Percentiles rank a stretch among this genome's conserved stretches.
These are phyloP conservation scores for Solanum hybrid DNA, from an alignment of 305 asterid species.

Conservation along the genomic window DNA sequence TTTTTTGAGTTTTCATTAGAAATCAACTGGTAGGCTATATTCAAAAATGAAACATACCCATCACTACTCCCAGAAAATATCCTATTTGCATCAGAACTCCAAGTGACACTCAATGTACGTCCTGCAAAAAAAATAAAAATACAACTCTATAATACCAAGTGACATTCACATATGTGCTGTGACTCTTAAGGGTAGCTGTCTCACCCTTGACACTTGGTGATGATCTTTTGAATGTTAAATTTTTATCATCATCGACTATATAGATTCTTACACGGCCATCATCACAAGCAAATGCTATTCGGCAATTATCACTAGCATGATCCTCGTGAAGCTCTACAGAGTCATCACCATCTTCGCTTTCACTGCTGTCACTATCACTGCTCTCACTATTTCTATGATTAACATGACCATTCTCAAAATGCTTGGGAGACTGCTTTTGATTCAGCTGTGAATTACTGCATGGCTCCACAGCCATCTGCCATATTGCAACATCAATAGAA, in stretches of 20 bases:
- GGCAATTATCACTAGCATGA: conserved; percentile 20
- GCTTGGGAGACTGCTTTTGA: conserved; percentile 13
- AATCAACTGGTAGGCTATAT: not conserved
- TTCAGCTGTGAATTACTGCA: conserved; percentile 13
- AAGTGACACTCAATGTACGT: conserved; percentile 64
- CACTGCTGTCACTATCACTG: conserved; percentile 39
- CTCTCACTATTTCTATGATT: conserved; percentile 24
- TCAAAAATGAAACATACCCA: conserved; percentile 44
- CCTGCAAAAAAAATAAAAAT: conserved; percentile 26
- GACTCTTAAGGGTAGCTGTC: conserved; percentile 26
- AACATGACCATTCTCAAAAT: conserved; percentile 44
- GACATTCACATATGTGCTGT: not conserved
- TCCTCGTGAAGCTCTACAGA: conserved; percentile 34
- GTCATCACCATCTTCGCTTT: conserved; percentile 30
- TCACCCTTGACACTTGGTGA: conserved; percentile 93
- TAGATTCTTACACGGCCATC: conserved; percentile 97
- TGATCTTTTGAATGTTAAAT: conserved; percentile 43
- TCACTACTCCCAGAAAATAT: conserved; percentile 90
- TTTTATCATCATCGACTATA: conserved; percentile 34
- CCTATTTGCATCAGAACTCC: conserved; percentile 75
- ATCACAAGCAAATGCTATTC: conserved; percentile 83
- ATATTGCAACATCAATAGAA: conserved; percentile 62
- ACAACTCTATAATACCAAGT: not conserved
- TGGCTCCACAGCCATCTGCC: conserved; percentile 91
- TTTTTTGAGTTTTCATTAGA: not conserved